Percentiles rank a stretch among this genome's conserved stretches.
phyloP scores from a whole-genome alignment of 345 rosid genomes.

The Murraya koenigii region DNA sequence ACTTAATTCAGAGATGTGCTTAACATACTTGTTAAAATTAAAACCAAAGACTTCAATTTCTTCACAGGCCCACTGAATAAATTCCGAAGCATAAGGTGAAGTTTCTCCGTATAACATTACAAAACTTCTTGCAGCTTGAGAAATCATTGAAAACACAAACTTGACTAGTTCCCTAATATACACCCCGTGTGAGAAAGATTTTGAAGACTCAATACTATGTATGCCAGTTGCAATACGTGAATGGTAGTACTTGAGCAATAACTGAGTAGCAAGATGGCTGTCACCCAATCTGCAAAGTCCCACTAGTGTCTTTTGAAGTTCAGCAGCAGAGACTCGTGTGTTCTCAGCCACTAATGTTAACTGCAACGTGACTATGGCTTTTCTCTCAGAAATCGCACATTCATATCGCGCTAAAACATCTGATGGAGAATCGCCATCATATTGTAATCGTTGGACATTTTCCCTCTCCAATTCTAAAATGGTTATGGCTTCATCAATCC shows the following conservation, averaged over 20 bases:
- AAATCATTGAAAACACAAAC: conserved; percentile 54
- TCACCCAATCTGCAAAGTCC: conserved; percentile 49
- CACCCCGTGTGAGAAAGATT: conserved; percentile 22
- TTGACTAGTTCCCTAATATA: conserved; percentile 47
- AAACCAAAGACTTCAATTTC: conserved; percentile 41
- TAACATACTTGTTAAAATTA: conserved; percentile 36
- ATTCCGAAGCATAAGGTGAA: conserved; percentile 37
- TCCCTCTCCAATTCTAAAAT: conserved; percentile 41
- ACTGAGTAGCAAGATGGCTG: conserved; percentile 39
- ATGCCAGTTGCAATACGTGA: conserved; percentile 40
- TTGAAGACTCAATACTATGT: conserved; percentile 31
- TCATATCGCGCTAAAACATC: conserved; percentile 28
- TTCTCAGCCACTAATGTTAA: conserved; percentile 44
- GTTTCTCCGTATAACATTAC: conserved; percentile 46
- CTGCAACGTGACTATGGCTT: conserved; percentile 33
- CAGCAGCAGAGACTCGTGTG: conserved; percentile 48
- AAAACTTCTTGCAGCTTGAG: conserved; percentile 59
- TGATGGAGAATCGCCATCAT: conserved; percentile 13
- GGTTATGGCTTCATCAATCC: conserved; percentile 44
- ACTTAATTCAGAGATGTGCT: conserved; percentile 38
- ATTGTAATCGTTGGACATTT: conserved; percentile 29
- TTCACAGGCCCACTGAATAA: conserved; percentile 47
- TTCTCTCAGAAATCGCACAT: conserved; percentile 40
- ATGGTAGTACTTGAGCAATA: conserved; percentile 53
- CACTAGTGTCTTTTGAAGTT: conserved; percentile 52